phyloP scores from a whole-genome alignment of 805 yeast species.

The Candida berthetii region DNA sequence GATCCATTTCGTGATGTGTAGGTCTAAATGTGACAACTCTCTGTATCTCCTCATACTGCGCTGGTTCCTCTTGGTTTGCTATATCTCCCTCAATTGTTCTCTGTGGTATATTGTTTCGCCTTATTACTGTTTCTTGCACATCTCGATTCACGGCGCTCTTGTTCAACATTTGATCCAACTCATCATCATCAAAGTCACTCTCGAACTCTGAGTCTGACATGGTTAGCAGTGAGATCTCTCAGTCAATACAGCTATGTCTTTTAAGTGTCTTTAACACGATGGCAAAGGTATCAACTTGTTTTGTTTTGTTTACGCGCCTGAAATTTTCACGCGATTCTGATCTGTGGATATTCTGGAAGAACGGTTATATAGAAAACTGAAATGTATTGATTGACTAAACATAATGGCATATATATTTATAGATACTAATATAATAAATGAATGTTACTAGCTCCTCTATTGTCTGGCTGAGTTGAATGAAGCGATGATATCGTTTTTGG shows the following conservation, averaged over 20 bases:
- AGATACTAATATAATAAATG: no score
- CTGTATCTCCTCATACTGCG: constrained; percentile 30
- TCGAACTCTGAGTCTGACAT: constrained; percentile 25
- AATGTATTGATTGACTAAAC: no score
- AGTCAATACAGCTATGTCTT: no score
- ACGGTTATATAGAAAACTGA: no score
- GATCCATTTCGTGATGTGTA: constrained; percentile 46
- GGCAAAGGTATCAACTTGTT: no score
- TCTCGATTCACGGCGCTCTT: constrained; percentile 24
- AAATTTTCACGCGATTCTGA: no score
- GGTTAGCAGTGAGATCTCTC: no score
- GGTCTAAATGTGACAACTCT: constrained; percentile 29
- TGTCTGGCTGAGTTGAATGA: constrained; percentile 35
- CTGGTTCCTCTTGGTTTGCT: constrained; percentile 14
- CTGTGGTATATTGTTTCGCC: constrained; percentile 26
- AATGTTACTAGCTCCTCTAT: not conserved
- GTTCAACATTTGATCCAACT: constrained; percentile 14
- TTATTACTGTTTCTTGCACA: constrained; percentile 22
- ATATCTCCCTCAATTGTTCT: constrained; percentile 26
- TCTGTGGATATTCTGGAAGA: no score
- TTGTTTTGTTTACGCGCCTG: no score
- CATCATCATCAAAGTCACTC: constrained; percentile 12
- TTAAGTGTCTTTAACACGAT: no score
- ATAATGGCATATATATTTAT: no score
- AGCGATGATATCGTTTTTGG: constrained; percentile 49